A percentile compares a stretch with the other conserved stretches of the same genome.
Conservation (phyloP, 2,329 filamentous ascomycete genomes). For the Phialocephala subalpina region DNA sequence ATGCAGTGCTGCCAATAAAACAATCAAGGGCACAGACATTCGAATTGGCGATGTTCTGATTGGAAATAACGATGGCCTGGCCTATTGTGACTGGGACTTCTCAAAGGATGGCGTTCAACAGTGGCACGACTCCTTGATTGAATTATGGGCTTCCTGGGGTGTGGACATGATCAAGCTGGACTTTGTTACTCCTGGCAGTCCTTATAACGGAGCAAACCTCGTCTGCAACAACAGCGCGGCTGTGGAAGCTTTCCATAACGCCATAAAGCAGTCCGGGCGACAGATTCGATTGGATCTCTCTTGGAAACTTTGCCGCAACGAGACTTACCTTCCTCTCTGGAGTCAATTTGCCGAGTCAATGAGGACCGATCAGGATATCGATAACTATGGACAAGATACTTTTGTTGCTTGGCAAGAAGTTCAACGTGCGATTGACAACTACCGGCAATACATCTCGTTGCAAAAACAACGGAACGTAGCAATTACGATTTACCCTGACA, state of each 20-base stretch:
- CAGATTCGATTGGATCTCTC: constrained; percentile 42
- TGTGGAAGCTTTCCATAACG: constrained; percentile 39
- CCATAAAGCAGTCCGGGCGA: constrained; percentile 38
- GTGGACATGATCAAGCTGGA: constrained; percentile 43
- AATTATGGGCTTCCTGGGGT: constrained; percentile 40
- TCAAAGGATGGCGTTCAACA: constrained; percentile 37
- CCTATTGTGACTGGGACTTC: constrained; percentile 40
- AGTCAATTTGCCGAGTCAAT: constrained; percentile 39
- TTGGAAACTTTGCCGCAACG: constrained; percentile 40
- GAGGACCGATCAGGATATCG: constrained; percentile 41
- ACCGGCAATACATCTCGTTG: constrained; percentile 40
- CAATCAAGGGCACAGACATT: constrained; percentile 37
- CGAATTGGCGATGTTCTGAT: constrained; percentile 17
- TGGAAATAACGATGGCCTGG: constrained; percentile 33
- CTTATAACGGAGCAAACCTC: constrained; percentile 33
- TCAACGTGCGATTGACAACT: constrained; percentile 44
- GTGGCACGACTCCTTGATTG: constrained; percentile 41
- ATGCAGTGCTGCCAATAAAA: constrained; percentile 35
- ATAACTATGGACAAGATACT: constrained; percentile 36
- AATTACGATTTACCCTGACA: constrained; percentile 40
- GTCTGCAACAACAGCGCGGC: constrained; percentile 34
- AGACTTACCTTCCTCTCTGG: constrained; percentile 39
- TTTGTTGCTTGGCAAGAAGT: constrained; percentile 37
- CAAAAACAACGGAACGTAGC: constrained; percentile 29
- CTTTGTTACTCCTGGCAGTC: constrained; percentile 41